Conservation (phyloP, 345 rosid genomes). For the Pistacia vera region DNA sequence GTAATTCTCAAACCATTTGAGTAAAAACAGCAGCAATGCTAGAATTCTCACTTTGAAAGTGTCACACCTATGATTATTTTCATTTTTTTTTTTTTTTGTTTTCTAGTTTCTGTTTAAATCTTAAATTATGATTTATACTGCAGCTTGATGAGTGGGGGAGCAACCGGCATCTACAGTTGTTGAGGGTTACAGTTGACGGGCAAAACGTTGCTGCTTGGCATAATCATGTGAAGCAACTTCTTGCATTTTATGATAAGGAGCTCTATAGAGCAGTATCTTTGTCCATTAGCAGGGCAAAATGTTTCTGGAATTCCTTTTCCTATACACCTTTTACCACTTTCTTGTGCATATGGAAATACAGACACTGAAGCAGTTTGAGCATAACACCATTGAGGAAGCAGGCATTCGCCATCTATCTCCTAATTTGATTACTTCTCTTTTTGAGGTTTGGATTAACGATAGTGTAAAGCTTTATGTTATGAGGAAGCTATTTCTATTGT, state of each 20-base stretch:
- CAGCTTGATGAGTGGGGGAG: constrained; percentile 97
- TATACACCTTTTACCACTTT: background rate
- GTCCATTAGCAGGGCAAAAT: background rate
- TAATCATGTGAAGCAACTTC: constrained; percentile 88
- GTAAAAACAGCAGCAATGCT: background rate
- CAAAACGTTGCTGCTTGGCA: constrained; percentile 86
- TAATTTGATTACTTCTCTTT: background rate
- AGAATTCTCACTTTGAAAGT: background rate
- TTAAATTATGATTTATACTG: constrained; percentile 21
- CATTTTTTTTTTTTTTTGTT: background rate
- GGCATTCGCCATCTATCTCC: background rate
- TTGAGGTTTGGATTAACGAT: background rate
- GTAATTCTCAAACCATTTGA: background rate
- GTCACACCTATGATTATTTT: background rate
- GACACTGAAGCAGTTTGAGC: background rate
- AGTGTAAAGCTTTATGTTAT: background rate
- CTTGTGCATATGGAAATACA: background rate
- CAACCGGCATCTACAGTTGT: constrained; percentile 92
- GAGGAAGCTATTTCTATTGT: background rate
- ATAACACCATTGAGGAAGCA: background rate
- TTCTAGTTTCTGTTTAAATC: constrained; percentile 6
- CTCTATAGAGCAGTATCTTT: constrained; percentile 30
- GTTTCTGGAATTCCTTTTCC: background rate
- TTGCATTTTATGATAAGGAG: constrained; percentile 81
- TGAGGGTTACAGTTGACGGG: constrained; percentile 89